Evolutionary conservation across 2,329 filamentous ascomycete genomes (phyloP), one percentile per base, ranked within the genome.

Genomic region (Nemania sp.): DNA sequence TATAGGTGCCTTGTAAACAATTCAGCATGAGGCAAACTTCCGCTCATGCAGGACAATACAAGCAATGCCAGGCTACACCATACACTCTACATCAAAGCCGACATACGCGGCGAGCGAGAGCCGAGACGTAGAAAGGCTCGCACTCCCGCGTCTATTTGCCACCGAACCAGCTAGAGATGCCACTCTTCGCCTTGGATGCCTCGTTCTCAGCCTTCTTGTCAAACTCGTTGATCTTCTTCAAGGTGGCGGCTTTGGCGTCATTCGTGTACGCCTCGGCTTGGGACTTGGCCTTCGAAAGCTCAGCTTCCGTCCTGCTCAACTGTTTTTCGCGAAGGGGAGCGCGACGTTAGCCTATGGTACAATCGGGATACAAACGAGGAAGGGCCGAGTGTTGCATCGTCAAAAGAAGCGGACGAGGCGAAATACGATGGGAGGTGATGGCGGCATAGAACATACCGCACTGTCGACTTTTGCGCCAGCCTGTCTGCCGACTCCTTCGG

Each of bases 91-190:
- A 4, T 5, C 35, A 39, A 51, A 50, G 45, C 3, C 9, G 42
- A 29, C 47, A 48, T 54, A 46, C 39, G 49, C 7, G 39, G n/a
- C 25, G 1, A n/a, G 11, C 2, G 34, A 20, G n/a, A 20, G n/a
- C 6, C 15, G 3, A 43, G 51, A 48, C n/a, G 32, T 5, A 5
- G 13, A 6, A 34, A 2, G 11, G 10, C 40, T 43, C 20, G 17
- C 11, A 15, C 2, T 12, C 10, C 17, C n/a, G 5, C 12, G n/a
- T 49, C 73, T 84, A 85, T 64, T 84, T 80, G 54, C 83, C 83
- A 59, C 92, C 89, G 72, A 97, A 96, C 93, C 92, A 97, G 74
- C 90, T 85, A 43, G 89, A 90, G 70, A 96, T 77, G 65, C 90
- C 89, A 70, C 87, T 86, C 87, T 97, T 97, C 46, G 92, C 90